These are phyloP conservation scores for Phytophthora pistaciae DNA, from an alignment of 352 stramenopile genomes.

Conservation along the genomic window DNA sequence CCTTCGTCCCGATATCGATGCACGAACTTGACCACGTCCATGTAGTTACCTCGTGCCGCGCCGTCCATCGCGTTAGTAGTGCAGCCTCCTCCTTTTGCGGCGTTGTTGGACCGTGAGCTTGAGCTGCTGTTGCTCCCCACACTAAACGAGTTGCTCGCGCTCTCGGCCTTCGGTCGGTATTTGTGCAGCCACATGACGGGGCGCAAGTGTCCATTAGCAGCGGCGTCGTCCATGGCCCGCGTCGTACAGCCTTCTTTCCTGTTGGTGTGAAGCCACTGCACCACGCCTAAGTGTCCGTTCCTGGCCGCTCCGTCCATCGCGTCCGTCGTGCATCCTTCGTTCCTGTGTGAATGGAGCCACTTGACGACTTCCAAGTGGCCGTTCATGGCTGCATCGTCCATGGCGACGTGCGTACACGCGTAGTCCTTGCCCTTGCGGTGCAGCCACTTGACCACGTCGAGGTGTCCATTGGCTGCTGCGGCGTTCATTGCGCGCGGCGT, in stretches of 20 bases:
- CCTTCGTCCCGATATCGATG: slow-evolving; percentile 46
- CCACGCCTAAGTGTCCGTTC: slow-evolving; percentile 37
- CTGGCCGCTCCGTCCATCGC: slow-evolving; percentile 41
- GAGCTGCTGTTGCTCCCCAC: slow-evolving; percentile 27
- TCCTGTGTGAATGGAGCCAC: slow-evolving; percentile 37
- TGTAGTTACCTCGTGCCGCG: slow-evolving; percentile 31
- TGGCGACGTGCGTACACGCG: slow-evolving; percentile 36
- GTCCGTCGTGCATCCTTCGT: slow-evolving; percentile 29
- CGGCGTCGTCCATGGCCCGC: slow-evolving; percentile 48
- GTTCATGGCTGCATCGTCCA: slow-evolving; percentile 52
- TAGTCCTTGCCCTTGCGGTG: slow-evolving; percentile 35
- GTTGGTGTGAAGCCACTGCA: slow-evolving; percentile 43
- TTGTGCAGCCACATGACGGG: slow-evolving; percentile 48
- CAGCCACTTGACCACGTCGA: slow-evolving; percentile 42
- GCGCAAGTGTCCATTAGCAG: slow-evolving; percentile 40
- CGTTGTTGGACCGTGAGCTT: slow-evolving; percentile 11
- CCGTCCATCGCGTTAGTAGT: slow-evolving; percentile 44
- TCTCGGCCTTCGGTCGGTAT: slow-evolving; percentile 22
- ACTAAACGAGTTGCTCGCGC: slow-evolving; percentile 14
- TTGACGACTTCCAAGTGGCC: slow-evolving; percentile 46
- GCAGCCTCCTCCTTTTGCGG: slow-evolving; percentile 30
- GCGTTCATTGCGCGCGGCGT: slow-evolving; percentile 34
- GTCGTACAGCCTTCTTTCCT: slow-evolving; percentile 39
- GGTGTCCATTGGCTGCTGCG: slow-evolving; percentile 34
- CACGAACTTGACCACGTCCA: slow-evolving; percentile 47